phyloP scores from a whole-genome alignment of 2,329 filamentous ascomycete genomes.

The Lachnellula cervina region DNA sequence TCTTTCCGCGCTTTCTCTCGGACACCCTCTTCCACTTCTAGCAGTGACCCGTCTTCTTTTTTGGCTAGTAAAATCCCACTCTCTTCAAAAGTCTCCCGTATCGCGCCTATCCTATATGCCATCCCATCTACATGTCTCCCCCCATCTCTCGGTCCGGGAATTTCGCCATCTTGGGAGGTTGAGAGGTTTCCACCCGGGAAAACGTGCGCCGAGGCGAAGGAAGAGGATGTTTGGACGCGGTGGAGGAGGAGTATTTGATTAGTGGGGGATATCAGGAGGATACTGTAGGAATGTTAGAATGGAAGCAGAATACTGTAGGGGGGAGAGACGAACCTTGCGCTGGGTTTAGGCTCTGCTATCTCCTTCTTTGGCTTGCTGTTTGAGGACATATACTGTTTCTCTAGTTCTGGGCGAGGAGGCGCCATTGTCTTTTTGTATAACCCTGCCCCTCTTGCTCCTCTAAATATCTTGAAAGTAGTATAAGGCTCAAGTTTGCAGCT shows the following conservation, averaged over 20 bases:
- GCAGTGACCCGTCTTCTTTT: constrained; percentile 44
- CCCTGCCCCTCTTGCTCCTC: neutral
- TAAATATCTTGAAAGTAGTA: neutral
- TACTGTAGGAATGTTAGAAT: constrained; percentile 42
- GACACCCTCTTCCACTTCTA: constrained; percentile 56
- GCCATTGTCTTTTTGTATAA: constrained; percentile 4
- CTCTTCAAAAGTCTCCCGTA: constrained; percentile 93
- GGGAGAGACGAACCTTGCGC: constrained; percentile 47
- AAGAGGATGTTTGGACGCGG: constrained; percentile 73
- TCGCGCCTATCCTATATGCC: constrained; percentile 74
- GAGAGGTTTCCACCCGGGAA: constrained; percentile 90
- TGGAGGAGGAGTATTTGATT: constrained; percentile 88
- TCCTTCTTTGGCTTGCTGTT: constrained; percentile 23
- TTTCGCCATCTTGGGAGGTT: constrained; percentile 64
- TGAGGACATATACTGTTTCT: constrained; percentile 31
- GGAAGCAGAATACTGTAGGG: neutral
- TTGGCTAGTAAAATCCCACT: constrained; percentile 71
- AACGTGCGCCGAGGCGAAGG: constrained; percentile 89
- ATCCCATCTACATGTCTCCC: constrained; percentile 64
- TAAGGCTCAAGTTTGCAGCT: neutral
- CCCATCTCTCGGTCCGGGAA: constrained; percentile 42
- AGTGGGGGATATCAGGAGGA: constrained; percentile 76
- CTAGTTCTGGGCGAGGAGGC: constrained; percentile 14
- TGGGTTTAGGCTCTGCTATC: constrained; percentile 51
- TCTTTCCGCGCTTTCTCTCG: constrained; percentile 61